These are phyloP conservation scores for Gautieria morchelliformis DNA, from an alignment of 768 basidiomycete genomes.

Conservation along the genomic window DNA sequence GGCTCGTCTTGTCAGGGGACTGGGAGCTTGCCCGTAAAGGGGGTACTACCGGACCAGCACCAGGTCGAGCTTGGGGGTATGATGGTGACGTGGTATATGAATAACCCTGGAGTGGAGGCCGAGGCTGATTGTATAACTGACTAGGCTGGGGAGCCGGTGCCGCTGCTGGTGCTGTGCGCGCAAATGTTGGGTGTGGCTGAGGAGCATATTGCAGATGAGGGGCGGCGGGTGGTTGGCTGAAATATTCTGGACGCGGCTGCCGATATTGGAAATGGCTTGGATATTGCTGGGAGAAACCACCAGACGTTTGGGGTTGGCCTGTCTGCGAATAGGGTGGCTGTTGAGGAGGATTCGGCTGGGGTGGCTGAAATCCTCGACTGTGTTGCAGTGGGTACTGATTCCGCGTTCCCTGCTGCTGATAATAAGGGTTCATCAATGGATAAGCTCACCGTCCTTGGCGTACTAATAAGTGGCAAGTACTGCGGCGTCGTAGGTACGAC, in stretches of 20 bases:
- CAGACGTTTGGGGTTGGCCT: neutral
- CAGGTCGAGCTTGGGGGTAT: neutral
- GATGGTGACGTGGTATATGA: neutral
- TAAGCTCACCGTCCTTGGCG: neutral
- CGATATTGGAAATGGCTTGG: neutral
- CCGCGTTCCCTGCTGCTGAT: neutral
- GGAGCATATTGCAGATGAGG: neutral
- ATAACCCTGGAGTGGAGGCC: neutral
- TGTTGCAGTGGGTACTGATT: neutral
- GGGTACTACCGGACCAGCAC: neutral
- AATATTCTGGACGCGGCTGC: neutral
- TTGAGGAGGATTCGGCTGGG: neutral
- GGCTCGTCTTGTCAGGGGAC: neutral
- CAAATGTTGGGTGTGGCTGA: neutral
- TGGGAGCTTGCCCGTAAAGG: neutral
- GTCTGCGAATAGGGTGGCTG: neutral
- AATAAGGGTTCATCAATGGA: constrained; percentile 1
- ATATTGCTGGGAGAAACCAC: neutral
- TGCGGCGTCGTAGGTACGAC: too few species aligned
- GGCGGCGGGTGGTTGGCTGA: neutral
- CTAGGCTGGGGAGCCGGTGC: neutral
- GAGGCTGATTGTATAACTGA: neutral
- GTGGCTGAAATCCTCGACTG: neutral
- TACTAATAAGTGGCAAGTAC: too few species aligned
- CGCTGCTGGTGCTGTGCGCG: neutral